These are phyloP conservation scores for Pyrenophora tritici-repentis DNA, from an alignment of 2,329 filamentous ascomycete genomes.

Conservation along the genomic window DNA sequence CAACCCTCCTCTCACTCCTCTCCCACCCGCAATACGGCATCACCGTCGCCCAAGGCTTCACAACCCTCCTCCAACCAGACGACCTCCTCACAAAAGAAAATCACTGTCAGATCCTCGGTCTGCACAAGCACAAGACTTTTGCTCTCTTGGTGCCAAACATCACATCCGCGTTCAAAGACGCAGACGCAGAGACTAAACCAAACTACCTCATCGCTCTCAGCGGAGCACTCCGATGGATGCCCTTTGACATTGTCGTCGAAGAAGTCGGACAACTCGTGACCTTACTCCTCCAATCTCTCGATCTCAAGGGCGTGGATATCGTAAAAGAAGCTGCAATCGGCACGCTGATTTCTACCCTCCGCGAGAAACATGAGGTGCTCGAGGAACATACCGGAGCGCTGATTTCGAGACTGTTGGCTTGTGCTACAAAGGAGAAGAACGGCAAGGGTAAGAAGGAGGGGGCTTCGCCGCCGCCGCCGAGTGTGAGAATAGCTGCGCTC, in stretches of 20 bases:
- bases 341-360: slow-evolving; percentile 63
- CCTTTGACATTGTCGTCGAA: slow-evolving; percentile 63
- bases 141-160: slow-evolving; percentile 63
- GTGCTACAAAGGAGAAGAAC: slow-evolving; percentile 22
- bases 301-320: slow-evolving; percentile 56
- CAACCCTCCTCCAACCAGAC: slow-evolving; percentile 63
- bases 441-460: slow-evolving; percentile 10
- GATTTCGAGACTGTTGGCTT: slow-evolving; percentile 61
- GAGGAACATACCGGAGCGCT: slow-evolving; percentile 63
- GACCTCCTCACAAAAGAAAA: slow-evolving; percentile 65
- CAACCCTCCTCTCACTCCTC: slow-evolving; percentile 57
- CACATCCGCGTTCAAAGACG: slow-evolving; percentile 56
- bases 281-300: slow-evolving; percentile 66
- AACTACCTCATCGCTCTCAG: slow-evolving; percentile 68
- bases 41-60: slow-evolving; percentile 62
- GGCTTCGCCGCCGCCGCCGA: slow-evolving; percentile 34
- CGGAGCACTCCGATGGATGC: slow-evolving; percentile 64
- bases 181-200: slow-evolving; percentile 55
- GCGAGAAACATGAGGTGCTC: slow-evolving; percentile 59
- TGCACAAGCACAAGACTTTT: slow-evolving; percentile 69
- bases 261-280: slow-evolving; percentile 63
- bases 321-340: slow-evolving; percentile 66
- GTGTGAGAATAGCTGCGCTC: slow-evolving; percentile 55
- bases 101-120: slow-evolving; percentile 63
- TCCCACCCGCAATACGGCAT: slow-evolving; percentile 55